phyloP scores from a whole-genome alignment of 768 basidiomycete genomes.

The Melanogaster broomeanus region DNA sequence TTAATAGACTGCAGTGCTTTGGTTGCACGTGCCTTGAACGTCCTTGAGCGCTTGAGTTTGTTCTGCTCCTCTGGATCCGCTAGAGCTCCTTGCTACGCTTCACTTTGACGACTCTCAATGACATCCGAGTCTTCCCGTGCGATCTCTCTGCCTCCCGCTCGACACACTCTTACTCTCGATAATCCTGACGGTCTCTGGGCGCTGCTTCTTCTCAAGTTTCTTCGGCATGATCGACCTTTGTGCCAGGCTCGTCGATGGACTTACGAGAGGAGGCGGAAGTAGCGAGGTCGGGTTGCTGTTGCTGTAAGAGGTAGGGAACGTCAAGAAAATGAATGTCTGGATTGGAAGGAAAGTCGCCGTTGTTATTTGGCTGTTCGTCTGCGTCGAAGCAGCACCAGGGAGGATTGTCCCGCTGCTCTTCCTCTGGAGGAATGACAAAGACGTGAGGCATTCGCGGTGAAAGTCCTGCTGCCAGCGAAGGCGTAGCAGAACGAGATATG shows the following conservation, averaged over 20 bases:
- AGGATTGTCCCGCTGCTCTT: conserved; percentile 48
- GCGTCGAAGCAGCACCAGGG: conserved; percentile 63
- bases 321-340: conserved; percentile 37
- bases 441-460: conserved; percentile 45
- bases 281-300: conserved; percentile 4
- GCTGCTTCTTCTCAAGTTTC: conserved; percentile 34
- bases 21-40: conserved; percentile 48
- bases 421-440: conserved; percentile 59
- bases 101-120: conserved; percentile 61
- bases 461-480: not conserved
- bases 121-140: conserved; percentile 53
- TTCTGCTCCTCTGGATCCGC: conserved; percentile 25
- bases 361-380: conserved; percentile 29
- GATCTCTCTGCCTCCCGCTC: conserved; percentile 22
- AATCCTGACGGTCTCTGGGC: conserved; percentile 27
- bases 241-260: conserved; percentile 8
- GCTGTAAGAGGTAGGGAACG: conserved; percentile 27
- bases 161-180: conserved; percentile 19
- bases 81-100: conserved; percentile 36
- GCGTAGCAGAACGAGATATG: conserved; percentile 17
- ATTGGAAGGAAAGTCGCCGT: conserved; percentile 12
- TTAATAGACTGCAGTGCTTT: conserved; percentile 49
- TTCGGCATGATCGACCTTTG: conserved; percentile 7
- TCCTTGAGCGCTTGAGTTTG: conserved; percentile 37
- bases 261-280: conserved; percentile 5